These are phyloP conservation scores for Auriculariales sp. DNA, from an alignment of 768 basidiomycete genomes.

Conservation along the genomic window DNA sequence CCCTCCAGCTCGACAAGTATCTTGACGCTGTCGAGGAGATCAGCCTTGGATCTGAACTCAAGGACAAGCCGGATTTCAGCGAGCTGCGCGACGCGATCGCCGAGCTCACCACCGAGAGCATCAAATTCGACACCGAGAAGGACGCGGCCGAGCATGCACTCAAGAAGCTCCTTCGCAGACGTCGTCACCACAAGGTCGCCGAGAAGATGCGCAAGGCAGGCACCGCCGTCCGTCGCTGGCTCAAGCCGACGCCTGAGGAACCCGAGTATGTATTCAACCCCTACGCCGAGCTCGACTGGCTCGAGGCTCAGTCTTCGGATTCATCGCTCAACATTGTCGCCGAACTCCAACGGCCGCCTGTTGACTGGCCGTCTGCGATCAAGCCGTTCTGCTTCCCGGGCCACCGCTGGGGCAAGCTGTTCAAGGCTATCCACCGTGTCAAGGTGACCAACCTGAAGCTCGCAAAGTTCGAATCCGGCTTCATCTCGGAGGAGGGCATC, in stretches of 20 bases:
- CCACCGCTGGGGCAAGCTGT: slow-evolving; percentile 21
- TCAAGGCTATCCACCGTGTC: slow-evolving; percentile 45
- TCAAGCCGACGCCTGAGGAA: too few relatives aligned
- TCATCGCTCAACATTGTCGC: neutral
- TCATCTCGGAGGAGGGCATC: slow-evolving; percentile 65
- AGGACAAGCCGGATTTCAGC: slow-evolving; percentile 2
- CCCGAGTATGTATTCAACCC: too few relatives aligned
- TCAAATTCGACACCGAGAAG: slow-evolving; percentile 16
- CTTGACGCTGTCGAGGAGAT: slow-evolving; percentile 41
- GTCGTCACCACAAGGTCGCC: slow-evolving; percentile 6
- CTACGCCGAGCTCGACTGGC: neutral
- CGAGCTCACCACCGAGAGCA: slow-evolving; percentile 16
- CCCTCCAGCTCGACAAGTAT: slow-evolving; percentile 39
- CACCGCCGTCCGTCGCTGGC: slow-evolving; percentile 1
- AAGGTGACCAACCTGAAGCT: slow-evolving; percentile 49
- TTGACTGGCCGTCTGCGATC: neutral
- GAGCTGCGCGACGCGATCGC: slow-evolving; percentile 16
- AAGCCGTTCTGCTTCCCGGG: neutral
- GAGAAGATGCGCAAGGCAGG: slow-evolving; percentile 8
- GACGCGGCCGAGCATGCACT: slow-evolving; percentile 21
- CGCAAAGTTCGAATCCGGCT: slow-evolving; percentile 60
- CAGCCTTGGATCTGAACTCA: slow-evolving; percentile 18
- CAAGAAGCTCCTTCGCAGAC: slow-evolving; percentile 18
- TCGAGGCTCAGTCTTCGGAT: neutral
- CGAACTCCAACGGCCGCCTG: neutral